Percentiles rank a stretch among this genome's conserved stretches.
These are phyloP conservation scores for Fusarium virguliforme DNA, from an alignment of 2,329 filamentous ascomycete species.

Conservation along the genomic window DNA sequence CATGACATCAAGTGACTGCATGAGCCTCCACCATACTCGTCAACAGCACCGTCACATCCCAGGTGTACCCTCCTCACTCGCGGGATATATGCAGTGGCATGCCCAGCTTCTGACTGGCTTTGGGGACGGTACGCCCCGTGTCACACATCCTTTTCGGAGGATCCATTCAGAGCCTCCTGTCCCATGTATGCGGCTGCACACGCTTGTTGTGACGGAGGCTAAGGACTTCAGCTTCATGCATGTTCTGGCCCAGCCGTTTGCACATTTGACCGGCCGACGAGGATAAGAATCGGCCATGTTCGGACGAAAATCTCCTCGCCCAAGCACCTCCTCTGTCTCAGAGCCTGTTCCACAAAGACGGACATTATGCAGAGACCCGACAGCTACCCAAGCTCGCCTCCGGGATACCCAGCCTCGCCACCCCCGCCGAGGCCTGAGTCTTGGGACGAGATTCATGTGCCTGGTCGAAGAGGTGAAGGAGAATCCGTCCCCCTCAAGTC, in stretches of 20 bases:
- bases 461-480: neutral
- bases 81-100: neutral
- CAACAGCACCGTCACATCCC: neutral
- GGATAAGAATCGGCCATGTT: neutral
- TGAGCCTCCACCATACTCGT: neutral
- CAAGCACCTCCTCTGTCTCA: neutral
- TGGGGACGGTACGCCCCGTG: neutral
- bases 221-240: constrained; percentile 11
- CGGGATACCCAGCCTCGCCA: neutral
- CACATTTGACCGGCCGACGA: neutral
- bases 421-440: neutral
- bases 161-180: constrained; percentile 8
- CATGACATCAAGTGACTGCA: constrained; percentile 1
- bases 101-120: constrained; percentile 7
- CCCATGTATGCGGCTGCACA: constrained; percentile 1
- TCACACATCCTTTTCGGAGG: neutral
- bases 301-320: neutral
- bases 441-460: neutral
- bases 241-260: neutral
- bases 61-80: neutral
- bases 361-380: constrained; percentile 7
- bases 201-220: neutral
- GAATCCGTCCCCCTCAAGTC: neutral
- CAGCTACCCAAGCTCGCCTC: neutral
- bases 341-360: neutral